phyloP scores from a whole-genome alignment of 2,329 filamentous ascomycete species.

The Celoporthe dispersa region DNA sequence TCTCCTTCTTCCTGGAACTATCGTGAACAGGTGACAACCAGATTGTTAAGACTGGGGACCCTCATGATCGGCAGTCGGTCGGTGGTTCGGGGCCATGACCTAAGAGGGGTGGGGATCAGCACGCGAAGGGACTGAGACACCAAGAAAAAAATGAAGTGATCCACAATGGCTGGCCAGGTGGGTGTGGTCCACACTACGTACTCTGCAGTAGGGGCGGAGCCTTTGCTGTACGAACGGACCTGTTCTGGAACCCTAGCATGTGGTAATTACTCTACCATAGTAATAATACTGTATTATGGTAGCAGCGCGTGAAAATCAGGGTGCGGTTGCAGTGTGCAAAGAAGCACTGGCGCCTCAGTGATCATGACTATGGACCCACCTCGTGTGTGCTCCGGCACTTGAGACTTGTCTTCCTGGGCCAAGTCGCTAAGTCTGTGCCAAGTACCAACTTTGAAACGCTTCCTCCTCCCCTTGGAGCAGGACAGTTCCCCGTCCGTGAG shows the following conservation, averaged over 20 bases:
- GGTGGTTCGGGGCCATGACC: background rate
- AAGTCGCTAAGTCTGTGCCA: slow-evolving; percentile 24
- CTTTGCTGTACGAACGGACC: background rate
- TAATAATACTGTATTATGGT: background rate
- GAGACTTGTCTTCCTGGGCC: slow-evolving; percentile 22
- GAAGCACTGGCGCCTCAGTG: background rate
- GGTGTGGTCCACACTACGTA: background rate
- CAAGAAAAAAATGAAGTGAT: background rate
- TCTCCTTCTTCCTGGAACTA: background rate
- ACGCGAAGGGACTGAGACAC: background rate
- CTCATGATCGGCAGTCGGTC: background rate
- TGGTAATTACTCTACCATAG: background rate
- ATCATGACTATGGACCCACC: background rate
- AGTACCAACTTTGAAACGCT: slow-evolving; percentile 23
- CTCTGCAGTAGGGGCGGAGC: background rate
- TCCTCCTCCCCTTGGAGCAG: slow-evolving; percentile 7
- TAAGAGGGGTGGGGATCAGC: background rate
- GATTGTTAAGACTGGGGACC: background rate
- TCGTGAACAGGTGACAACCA: slow-evolving; percentile 2
- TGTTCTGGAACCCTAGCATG: background rate
- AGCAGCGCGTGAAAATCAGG: background rate
- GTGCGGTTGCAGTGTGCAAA: background rate
- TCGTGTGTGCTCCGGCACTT: slow-evolving; percentile 16
- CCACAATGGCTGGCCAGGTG: slow-evolving; percentile 6
- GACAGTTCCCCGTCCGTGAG: background rate